These are phyloP conservation scores for Fusarium odoratissimum DNA, from an alignment of 2,329 filamentous ascomycete species.

Conservation along the genomic window DNA sequence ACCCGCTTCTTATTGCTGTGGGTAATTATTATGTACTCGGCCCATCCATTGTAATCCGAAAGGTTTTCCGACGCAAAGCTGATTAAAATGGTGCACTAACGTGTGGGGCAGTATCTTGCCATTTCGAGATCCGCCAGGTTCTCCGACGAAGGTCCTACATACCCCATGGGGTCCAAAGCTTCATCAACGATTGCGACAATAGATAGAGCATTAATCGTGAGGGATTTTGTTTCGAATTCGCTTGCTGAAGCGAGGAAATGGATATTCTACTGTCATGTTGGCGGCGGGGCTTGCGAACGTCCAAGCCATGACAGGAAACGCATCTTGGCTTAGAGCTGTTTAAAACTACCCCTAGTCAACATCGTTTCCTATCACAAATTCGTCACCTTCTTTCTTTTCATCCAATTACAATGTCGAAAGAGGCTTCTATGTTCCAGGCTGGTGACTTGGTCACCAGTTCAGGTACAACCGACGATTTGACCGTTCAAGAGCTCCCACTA, in stretches of 20 bases:
- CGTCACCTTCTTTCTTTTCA: background rate
- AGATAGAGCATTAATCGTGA: background rate
- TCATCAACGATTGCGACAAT: background rate
- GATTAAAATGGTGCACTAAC: background rate
- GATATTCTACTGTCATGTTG: background rate
- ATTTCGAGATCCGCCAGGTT: background rate
- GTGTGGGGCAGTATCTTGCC: background rate
- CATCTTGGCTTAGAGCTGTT: background rate
- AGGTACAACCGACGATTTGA: background rate
- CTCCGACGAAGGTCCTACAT: background rate
- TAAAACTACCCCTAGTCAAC: background rate
- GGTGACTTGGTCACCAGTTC: slow-evolving; percentile 1
- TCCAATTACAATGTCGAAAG: background rate
- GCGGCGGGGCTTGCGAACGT: background rate
- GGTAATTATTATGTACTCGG: too few species aligned
- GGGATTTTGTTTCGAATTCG: background rate
- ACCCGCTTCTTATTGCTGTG: too few species aligned
- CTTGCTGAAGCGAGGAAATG: background rate
- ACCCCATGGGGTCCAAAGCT: background rate
- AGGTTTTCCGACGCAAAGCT: background rate
- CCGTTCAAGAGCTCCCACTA: slow-evolving; percentile 35
- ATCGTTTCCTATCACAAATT: too few species aligned
- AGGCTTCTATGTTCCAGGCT: slow-evolving; percentile 1
- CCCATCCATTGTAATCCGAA: background rate
- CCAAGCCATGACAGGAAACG: background rate